Base-by-base conservation (phyloP, 2,329 filamentous ascomycete genomes). In the Aureobasidium zeae region DNA sequence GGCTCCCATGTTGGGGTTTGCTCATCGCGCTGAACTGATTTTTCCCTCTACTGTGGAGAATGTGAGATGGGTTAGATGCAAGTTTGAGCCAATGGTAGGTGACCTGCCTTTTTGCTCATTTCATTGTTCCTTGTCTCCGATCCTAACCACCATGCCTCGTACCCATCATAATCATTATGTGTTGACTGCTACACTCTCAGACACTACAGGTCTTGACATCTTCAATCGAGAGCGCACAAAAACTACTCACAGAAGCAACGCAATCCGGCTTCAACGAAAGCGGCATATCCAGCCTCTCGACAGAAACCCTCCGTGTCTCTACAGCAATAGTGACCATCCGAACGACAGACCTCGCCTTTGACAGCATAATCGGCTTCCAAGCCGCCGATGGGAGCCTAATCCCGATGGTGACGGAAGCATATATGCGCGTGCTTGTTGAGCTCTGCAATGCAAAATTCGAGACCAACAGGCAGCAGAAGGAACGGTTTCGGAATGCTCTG, bases 81-180 rank as follows among this genome's bases (percentile, higher is more conserved):
- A 94, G 63, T 95, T 93, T 57, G 88, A 95, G 61, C 86, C 88
- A 4, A 87, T 95, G 86, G 88, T 94, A 72, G 59, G 78, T 60
- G 24, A 37, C 16, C n/a, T n/a, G 21, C 22, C 38, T 19, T 17
- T 8, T 15, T 31, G 22, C 26, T 37, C 37, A n/a, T n/a, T n/a
- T n/a, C n/a, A n/a, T n/a, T n/a, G 11, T 42, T 33, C 24, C 45
- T 19, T 38, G 16, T 15, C 7, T 38, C 6, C 13, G 13, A 10
- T 16, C 2, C 32, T 5, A 25, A n/a, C 2, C 9, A 12, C n/a
- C 25, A 25, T 25, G 16, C 11, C 16, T 13, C 5, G 5, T 19
- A 6, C 29, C 7, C 16, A 9, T 3, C 20, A 29, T 3, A n/a
- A 34, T 8, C 5, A 36, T 12, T n/a, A 9, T 41, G 10, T 6